phyloP scores from a whole-genome alignment of 495 filamentous ascomycete species.

The Glonium stellatum region DNA sequence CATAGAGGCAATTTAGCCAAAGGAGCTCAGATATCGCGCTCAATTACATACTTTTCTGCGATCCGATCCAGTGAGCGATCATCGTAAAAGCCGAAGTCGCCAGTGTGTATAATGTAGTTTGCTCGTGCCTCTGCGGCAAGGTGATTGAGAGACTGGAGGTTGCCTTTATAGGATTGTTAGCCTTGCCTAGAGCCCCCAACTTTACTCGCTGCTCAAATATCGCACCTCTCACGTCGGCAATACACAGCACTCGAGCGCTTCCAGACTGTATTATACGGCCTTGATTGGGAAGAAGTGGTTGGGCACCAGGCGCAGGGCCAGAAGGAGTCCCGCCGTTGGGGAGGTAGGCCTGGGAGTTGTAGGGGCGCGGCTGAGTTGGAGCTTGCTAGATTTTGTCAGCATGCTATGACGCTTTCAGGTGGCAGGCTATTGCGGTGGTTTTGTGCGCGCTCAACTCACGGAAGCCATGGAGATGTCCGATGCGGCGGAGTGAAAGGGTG shows the following conservation, averaged over 20 bases:
- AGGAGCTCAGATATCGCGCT: background rate
- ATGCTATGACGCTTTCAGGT: background rate
- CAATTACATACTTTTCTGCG: constrained; percentile 82
- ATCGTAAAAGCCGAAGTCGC: constrained; percentile 99
- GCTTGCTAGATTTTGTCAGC: constrained; percentile 34
- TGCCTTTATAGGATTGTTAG: constrained; percentile 55
- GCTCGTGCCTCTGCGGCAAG: constrained; percentile 87
- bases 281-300: constrained; percentile 55
- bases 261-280: constrained; percentile 76
- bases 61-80: constrained; percentile 92
- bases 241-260: constrained; percentile 78
- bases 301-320: constrained; percentile 39
- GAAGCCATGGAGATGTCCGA: constrained; percentile 45
- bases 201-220: background rate
- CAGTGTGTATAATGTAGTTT: constrained; percentile 95
- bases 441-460: constrained; percentile 37
- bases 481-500: background rate
- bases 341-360: constrained; percentile 34
- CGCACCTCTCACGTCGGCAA: constrained; percentile 96
- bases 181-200: constrained; percentile 4
- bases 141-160: constrained; percentile 91
- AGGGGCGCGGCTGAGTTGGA: constrained; percentile 35
- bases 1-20: background rate
- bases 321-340: constrained; percentile 37
- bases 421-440: constrained; percentile 4